Evolutionary conservation across 164 flowering plant genomes (phyloP).

Genomic region (Macadamia integrifolia): DNA sequence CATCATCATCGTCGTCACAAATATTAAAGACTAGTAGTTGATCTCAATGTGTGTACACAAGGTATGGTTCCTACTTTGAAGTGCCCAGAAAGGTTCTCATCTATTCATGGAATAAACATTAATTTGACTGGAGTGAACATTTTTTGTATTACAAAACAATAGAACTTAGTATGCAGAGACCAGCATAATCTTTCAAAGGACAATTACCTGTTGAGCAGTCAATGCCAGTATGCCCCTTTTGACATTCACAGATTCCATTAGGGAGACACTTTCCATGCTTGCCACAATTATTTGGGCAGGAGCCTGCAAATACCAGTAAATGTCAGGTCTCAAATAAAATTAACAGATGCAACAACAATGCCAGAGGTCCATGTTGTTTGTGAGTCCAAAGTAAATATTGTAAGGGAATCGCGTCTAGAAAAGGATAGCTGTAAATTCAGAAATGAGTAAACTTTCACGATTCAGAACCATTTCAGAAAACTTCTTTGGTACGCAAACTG

Average conservation of each 20-base stretch:
- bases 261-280: constrained; percentile 75
- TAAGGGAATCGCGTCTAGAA: background rate
- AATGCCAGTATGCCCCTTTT: constrained; percentile 72
- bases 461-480: background rate
- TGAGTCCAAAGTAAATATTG: background rate
- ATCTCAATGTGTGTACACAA: too few relatives aligned
- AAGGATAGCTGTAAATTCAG: background rate
- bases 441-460: background rate
- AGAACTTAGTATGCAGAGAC: background rate
- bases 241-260: constrained; percentile 78
- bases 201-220: constrained; percentile 94
- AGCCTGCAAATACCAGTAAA: constrained; percentile 42
- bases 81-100: too few relatives aligned
- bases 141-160: background rate
- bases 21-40: too few relatives aligned
- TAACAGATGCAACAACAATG: background rate
- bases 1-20: too few relatives aligned
- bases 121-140: background rate
- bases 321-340: background rate
- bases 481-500: background rate
- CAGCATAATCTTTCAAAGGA: background rate
- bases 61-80: too few relatives aligned
- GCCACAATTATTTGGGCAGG: constrained; percentile 71
- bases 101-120: background rate
- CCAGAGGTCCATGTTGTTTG: background rate